These are phyloP conservation scores for Dothideomycetidae sp. DNA, from an alignment of 2,329 filamentous ascomycete genomes.

Conservation along the genomic window DNA sequence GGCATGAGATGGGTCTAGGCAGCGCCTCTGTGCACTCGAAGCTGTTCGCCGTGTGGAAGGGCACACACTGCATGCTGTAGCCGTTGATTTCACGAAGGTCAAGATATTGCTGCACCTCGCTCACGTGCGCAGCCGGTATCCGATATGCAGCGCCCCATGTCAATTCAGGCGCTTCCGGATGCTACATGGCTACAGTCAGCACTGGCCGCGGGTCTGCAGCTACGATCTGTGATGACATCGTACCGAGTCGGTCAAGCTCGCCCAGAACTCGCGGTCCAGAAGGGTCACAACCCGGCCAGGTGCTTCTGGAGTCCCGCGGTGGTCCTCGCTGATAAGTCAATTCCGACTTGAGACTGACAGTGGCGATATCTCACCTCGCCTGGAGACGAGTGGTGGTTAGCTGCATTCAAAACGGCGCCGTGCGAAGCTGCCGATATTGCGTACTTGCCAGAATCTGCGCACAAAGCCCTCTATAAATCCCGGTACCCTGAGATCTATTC, in stretches of 20 bases:
- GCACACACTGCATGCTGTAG: slow-evolving; percentile 83
- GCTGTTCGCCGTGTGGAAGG: slow-evolving; percentile 51
- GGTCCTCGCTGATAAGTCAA: slow-evolving; percentile 60
- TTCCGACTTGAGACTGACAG: neutral
- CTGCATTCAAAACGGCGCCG: too few relatives aligned
- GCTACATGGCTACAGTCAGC: slow-evolving; percentile 25
- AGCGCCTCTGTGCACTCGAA: slow-evolving; percentile 30
- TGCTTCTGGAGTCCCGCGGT: slow-evolving; percentile 74
- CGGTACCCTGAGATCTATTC: slow-evolving; percentile 70
- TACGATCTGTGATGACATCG: neutral
- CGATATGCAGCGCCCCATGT: slow-evolving; percentile 73
- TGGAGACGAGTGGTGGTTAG: too few relatives aligned
- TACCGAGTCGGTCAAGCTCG: slow-evolving; percentile 53
- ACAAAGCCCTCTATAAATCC: slow-evolving; percentile 92
- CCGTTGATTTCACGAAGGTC: slow-evolving; percentile 97
- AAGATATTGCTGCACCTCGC: slow-evolving; percentile 75
- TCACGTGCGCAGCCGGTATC: slow-evolving; percentile 55
- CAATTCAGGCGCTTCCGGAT: slow-evolving; percentile 44
- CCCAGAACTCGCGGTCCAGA: slow-evolving; percentile 74
- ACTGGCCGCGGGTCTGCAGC: neutral
- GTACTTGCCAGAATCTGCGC: slow-evolving; percentile 92
- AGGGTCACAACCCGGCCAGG: slow-evolving; percentile 89
- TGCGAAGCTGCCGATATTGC: too few relatives aligned
- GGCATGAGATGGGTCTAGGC: slow-evolving; percentile 34
- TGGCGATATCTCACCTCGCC: slow-evolving; percentile 21